Conservation (phyloP, 208 protist species). For the Leishmania braziliensis region DNA sequence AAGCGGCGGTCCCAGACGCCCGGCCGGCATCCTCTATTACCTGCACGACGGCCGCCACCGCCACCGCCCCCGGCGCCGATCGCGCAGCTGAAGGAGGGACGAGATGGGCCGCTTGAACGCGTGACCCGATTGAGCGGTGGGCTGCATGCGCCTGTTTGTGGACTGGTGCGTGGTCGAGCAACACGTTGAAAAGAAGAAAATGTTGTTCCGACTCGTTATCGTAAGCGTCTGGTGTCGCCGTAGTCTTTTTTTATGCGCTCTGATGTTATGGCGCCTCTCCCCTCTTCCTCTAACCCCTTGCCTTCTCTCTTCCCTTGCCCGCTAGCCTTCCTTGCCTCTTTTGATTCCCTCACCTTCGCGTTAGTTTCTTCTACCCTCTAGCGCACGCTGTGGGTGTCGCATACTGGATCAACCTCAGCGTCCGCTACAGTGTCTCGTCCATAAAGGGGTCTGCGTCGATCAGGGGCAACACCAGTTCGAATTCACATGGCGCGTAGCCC, state of each 20-base stretch:
- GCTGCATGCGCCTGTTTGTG: background rate
- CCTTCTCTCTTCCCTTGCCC: background rate
- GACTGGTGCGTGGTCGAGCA: background rate
- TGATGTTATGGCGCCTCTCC: too few relatives aligned
- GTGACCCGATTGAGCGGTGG: too few relatives aligned
- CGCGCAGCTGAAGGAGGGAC: too few relatives aligned
- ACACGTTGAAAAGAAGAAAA: background rate
- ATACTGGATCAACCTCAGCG: background rate
- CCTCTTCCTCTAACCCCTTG: background rate
- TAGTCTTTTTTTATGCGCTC: conserved; percentile 1
- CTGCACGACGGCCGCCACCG: too few relatives aligned
- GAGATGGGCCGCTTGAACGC: too few relatives aligned
- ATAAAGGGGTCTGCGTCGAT: background rate
- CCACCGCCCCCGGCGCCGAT: too few relatives aligned
- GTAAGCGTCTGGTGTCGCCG: background rate
- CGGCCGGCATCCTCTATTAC: too few relatives aligned
- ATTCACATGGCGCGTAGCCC: background rate
- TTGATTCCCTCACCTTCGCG: background rate
- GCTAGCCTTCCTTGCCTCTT: background rate
- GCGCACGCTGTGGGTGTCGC: background rate
- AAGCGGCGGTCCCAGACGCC: too few relatives aligned
- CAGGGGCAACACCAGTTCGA: background rate
- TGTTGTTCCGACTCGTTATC: background rate
- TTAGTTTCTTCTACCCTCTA: background rate
- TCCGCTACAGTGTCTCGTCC: background rate